These are phyloP conservation scores for Lactarius sanguifluus DNA, from an alignment of 768 basidiomycete genomes.

Conservation along the genomic window DNA sequence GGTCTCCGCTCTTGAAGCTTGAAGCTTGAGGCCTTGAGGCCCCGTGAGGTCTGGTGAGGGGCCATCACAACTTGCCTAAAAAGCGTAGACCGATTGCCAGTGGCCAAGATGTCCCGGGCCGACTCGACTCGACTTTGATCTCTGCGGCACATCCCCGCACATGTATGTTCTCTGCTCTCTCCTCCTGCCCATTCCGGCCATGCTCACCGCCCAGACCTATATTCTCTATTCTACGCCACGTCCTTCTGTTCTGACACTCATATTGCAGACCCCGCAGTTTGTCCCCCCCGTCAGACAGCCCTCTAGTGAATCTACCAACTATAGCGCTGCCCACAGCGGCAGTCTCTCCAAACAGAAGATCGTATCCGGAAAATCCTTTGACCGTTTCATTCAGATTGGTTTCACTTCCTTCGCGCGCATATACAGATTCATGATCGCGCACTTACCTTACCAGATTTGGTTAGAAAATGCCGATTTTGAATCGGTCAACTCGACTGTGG, in stretches of 20 bases:
- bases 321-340: conserved; percentile 43
- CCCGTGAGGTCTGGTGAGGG: background rate
- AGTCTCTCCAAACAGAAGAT: conserved; percentile 42
- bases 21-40: too few species aligned
- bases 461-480: conserved; percentile 61
- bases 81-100: background rate
- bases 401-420: background rate
- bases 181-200: conserved; percentile 10
- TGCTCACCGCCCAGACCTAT: conserved; percentile 16
- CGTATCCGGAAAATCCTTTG: conserved; percentile 46
- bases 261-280: conserved; percentile 34
- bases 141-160: background rate
- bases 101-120: background rate
- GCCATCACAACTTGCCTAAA: background rate
- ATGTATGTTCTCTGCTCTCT: conserved; percentile 14
- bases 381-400: conserved; percentile 44
- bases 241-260: background rate
- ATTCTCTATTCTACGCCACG: background rate
- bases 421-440: background rate
- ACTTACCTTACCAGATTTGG: conserved; percentile 45
- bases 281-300: conserved; percentile 34
- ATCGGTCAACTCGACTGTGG: conserved; percentile 31
- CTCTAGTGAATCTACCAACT: conserved; percentile 38
- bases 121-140: background rate
- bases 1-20: too few species aligned